Evolutionary conservation across 192 early-diverging fungal species (phyloP).

Genomic region (Dissophora globulifera): DNA sequence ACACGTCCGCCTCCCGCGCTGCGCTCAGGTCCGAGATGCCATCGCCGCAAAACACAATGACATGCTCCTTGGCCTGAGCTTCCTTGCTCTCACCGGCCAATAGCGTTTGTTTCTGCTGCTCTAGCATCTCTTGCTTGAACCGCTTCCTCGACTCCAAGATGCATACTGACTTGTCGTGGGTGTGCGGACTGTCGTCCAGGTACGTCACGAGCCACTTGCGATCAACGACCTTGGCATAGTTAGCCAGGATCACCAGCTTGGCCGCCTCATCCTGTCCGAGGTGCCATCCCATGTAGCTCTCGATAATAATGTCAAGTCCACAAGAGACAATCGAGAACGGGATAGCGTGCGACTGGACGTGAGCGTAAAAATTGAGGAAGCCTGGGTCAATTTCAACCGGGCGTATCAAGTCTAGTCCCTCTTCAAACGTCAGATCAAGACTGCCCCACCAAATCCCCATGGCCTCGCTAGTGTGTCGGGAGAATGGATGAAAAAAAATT

Average conservation of each 20-base stretch:
- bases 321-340: conserved; percentile 73
- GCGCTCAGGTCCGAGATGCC: conserved; percentile 82
- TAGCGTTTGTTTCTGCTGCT: conserved; percentile 6
- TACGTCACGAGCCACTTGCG: conserved; percentile 71
- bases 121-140: conserved; percentile 21
- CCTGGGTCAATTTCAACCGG: conserved; percentile 68
- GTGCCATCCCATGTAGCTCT: conserved; percentile 62
- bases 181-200: conserved; percentile 68
- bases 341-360: conserved; percentile 57
- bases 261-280: conserved; percentile 56
- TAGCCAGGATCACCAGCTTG: conserved; percentile 69
- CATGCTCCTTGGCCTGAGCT: conserved; percentile 18
- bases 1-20: conserved; percentile 76
- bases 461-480: conserved; percentile 15
- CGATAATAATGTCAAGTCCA: conserved; percentile 64
- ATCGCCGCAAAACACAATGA: conserved; percentile 82
- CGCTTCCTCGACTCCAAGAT: conserved; percentile 28
- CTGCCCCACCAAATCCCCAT: conserved; percentile 40
- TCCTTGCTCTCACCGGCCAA: conserved; percentile 3
- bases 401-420: conserved; percentile 30
- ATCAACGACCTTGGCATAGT: conserved; percentile 57
- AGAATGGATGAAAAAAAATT: too few species aligned
- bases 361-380: conserved; percentile 67
- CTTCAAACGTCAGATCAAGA: conserved; percentile 22
- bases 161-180: conserved; percentile 71